A percentile compares a stretch with the other conserved stretches of the same genome.
phyloP scores from a whole-genome alignment of 192 early-diverging fungal species.

The Podila horticola region DNA sequence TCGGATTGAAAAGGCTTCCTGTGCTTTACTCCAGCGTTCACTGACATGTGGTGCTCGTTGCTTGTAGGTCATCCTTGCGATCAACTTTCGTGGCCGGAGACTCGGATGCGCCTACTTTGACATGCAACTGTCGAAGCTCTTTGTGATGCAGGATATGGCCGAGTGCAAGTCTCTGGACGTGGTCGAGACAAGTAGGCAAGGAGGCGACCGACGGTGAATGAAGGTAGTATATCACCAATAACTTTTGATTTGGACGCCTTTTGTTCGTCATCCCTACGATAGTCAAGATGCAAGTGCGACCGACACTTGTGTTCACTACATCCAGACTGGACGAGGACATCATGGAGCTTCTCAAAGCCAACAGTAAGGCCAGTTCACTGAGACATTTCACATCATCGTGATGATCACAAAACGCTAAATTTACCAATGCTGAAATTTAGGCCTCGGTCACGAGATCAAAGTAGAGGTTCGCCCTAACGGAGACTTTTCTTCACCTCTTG shows the following conservation, averaged over 20 bases:
- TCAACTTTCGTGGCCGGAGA: slow-evolving; percentile 31
- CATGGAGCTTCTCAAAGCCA: slow-evolving; percentile 11
- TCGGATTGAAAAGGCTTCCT: no score
- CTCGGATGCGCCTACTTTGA: slow-evolving; percentile 56
- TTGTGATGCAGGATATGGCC: slow-evolving; percentile 54
- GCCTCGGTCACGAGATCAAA: slow-evolving; percentile 13
- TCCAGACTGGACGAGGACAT: slow-evolving; percentile 50
- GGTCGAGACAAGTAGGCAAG: slow-evolving; percentile 28
- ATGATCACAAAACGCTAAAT: no score
- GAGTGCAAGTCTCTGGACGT: slow-evolving; percentile 36
- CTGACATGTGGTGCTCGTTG: no score
- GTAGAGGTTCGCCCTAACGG: slow-evolving; percentile 29
- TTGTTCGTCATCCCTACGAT: neutral
- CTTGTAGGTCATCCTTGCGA: slow-evolving; percentile 48
- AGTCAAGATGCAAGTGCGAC: slow-evolving; percentile 50
- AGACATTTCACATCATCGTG: no score
- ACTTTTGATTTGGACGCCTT: neutral
- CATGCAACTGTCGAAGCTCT: slow-evolving; percentile 26
- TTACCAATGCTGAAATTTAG: neutral
- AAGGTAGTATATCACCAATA: neutral
- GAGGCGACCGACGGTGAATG: neutral
- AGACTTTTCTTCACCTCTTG: slow-evolving; percentile 44
- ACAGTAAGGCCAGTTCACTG: slow-evolving; percentile 9
- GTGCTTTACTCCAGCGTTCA: no score
- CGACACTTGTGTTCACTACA: slow-evolving; percentile 39